Base-by-base conservation (phyloP, 176 grass and related monocot genomes). In the Musa beccarii region DNA sequence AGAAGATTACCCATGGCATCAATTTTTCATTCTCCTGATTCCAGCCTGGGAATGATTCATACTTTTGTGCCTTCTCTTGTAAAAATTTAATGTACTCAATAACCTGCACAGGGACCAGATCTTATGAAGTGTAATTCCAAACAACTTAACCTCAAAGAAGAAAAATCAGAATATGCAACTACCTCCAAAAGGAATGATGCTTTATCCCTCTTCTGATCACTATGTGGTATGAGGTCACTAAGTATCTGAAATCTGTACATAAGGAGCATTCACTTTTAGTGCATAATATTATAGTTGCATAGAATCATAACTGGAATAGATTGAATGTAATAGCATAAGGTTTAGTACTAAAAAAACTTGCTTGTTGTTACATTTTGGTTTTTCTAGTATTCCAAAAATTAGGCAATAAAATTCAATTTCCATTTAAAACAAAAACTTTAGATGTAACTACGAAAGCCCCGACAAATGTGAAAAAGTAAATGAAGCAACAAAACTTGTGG, bases 31-130 rank as follows among this genome's bases (percentile, higher is more conserved):
- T 82, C 70, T 91, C 85, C 62, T 83, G 85, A 79, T 63, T 80
- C 82, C 88, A 87, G 65, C 86, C 79, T 0, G 85, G 61, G 75
- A 73, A 83, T 17, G 82, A 16, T 49, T 91, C 88, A 29, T 80
- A 78, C 50, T 85, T 91, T 71, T 87, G 84, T 67, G 71, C 84
- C 75, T 85, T 91, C 77, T 91, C 88, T 83, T 91, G 88, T 75
- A 91, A 83, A 59, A 87, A 87, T 57, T 91, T 91, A 67, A 85
- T 71, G 69, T 91, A 91, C 77, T 91, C 88, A 52, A 87, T 85
- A 72, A 85, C 88, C 88, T 91, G 78, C 24, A 75, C 25, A 72
- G 59, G 52, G 19, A 62, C 24, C 28, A 15, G 14, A 22, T 29
- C 3, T 43, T 68, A 11, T 68, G 3, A 68, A 20, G 17, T 61